Conservation (phyloP, 352 stramenopile genomes). For the Phytophthora palmivora region DNA sequence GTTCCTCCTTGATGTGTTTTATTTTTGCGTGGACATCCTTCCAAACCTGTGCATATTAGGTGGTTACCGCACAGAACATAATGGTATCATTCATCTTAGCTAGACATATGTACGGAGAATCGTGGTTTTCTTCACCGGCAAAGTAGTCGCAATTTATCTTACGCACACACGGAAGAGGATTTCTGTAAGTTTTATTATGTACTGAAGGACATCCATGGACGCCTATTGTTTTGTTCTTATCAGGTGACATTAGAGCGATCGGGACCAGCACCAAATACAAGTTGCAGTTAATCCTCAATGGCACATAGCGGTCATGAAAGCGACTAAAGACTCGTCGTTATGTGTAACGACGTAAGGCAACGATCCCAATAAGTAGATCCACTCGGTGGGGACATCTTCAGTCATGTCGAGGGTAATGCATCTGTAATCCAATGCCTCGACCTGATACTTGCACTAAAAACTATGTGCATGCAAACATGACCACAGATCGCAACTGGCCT, state of each 20-base stretch:
- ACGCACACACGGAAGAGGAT: no score
- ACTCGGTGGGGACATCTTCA: constrained; percentile 13
- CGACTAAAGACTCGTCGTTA: neutral
- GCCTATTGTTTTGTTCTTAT: no score
- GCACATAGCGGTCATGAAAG: neutral
- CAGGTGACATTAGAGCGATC: no score
- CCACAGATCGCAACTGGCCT: constrained; percentile 4
- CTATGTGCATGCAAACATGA: neutral
- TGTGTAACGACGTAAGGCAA: neutral
- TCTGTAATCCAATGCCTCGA: no score
- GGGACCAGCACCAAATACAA: neutral
- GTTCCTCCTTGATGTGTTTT: constrained; percentile 21
- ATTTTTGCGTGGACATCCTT: constrained; percentile 31
- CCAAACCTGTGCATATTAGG: constrained; percentile 18
- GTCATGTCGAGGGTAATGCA: constrained; percentile 4
- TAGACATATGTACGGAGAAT: neutral
- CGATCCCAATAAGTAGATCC: neutral
- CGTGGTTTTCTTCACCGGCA: no score
- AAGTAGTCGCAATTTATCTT: no score
- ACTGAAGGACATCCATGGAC: no score
- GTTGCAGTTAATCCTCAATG: neutral
- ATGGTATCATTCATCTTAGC: constrained; percentile 4
- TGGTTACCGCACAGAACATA: constrained; percentile 31
- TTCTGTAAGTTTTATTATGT: no score
- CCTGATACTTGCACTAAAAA: neutral